phyloP scores from a whole-genome alignment of 805 yeast genomes.

The Metschnikowia arizonensis region DNA sequence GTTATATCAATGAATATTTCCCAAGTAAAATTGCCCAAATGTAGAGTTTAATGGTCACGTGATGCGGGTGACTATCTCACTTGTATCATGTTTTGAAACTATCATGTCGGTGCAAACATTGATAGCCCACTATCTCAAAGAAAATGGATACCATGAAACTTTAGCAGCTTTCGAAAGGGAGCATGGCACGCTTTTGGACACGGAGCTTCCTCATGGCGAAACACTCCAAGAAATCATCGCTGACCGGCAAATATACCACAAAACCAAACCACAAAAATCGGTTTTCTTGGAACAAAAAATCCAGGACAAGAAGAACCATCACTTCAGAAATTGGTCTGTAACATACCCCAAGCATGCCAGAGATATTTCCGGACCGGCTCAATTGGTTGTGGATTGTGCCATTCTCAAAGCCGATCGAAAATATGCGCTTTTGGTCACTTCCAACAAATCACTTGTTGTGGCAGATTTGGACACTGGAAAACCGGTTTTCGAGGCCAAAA shows the following conservation, averaged over 20 bases:
- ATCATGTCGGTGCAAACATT: slow-evolving; percentile 29
- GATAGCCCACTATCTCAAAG: slow-evolving; percentile 56
- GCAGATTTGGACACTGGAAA: slow-evolving; percentile 15
- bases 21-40: not conserved
- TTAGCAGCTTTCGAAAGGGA: slow-evolving; percentile 47
- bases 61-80: not conserved
- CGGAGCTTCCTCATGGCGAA: slow-evolving; percentile 27
- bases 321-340: slow-evolving; percentile 27
- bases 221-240: slow-evolving; percentile 35
- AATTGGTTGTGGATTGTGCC: slow-evolving; percentile 22
- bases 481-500: slow-evolving; percentile 16
- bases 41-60: not conserved
- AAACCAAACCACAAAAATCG: slow-evolving; percentile 7
- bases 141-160: slow-evolving; percentile 46
- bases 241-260: slow-evolving; percentile 12
- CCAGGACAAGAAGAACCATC: slow-evolving; percentile 8
- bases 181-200: slow-evolving; percentile 32
- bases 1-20: not conserved
- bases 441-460: slow-evolving; percentile 18
- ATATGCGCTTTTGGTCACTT: slow-evolving; percentile 19
- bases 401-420: not conserved
- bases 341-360: slow-evolving; percentile 26
- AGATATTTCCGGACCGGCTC: slow-evolving; percentile 16
- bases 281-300: slow-evolving; percentile 9
- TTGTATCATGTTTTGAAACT: not conserved